Conservation (phyloP, 805 yeast species). For the Candida nitratophila region DNA sequence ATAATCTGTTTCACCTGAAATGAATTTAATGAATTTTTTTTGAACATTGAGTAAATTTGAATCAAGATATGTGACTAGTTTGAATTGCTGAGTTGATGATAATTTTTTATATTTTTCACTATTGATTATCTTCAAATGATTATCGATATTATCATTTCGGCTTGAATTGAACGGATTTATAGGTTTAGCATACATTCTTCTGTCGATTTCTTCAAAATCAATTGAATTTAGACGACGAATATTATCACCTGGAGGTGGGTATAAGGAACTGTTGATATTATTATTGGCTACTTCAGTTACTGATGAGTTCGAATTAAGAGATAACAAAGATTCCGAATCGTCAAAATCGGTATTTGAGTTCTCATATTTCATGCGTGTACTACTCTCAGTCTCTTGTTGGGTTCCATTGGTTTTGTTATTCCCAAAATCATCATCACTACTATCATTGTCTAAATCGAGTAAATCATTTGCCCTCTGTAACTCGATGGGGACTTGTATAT, state of each 20-base stretch:
- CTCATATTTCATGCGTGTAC: too few species aligned
- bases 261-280: neutral
- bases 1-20: slow-evolving; percentile 18
- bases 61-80: slow-evolving; percentile 49
- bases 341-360: too few species aligned
- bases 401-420: too few species aligned
- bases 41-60: slow-evolving; percentile 45
- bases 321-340: too few species aligned
- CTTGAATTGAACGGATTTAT: neutral
- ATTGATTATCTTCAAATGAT: neutral
- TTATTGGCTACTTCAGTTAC: slow-evolving; percentile 1
- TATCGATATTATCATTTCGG: neutral
- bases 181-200: neutral
- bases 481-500: neutral
- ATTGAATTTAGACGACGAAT: neutral
- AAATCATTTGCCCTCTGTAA: neutral
- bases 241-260: neutral
- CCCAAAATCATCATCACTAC: neutral
- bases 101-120: slow-evolving; percentile 20
- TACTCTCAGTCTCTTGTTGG: too few species aligned
- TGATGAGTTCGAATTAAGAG: neutral
- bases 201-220: slow-evolving; percentile 1
- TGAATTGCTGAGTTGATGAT: slow-evolving; percentile 46
- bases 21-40: slow-evolving; percentile 39
- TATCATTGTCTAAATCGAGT: slow-evolving; percentile 4